Conservation (phyloP, 164 flowering plant species). For the Annona cherimola region DNA sequence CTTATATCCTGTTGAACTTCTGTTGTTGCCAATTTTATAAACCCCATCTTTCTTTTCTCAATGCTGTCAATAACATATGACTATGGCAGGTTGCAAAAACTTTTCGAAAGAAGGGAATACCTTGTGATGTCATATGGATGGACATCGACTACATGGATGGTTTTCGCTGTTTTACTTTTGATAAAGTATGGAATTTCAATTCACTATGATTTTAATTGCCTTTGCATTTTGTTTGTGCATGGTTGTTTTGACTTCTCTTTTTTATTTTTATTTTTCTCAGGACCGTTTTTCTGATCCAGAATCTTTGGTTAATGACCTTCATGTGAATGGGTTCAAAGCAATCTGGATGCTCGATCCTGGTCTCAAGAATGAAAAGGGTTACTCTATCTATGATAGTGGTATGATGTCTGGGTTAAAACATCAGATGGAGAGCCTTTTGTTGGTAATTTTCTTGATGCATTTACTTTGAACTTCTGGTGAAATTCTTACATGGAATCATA, state of each 20-base stretch:
- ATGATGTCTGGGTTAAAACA: conserved; percentile 65
- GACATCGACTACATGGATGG: conserved; percentile 99
- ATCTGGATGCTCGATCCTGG: conserved; percentile 99
- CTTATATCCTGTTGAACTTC: background rate
- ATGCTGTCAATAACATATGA: background rate
- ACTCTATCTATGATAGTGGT: conserved; percentile 85
- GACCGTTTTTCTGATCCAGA: conserved; percentile 72
- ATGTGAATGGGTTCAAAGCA: conserved; percentile 75
- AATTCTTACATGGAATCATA: background rate
- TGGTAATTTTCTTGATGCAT: conserved; percentile 37
- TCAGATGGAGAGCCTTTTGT: conserved; percentile 72
- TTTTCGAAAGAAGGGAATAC: conserved; percentile 81
- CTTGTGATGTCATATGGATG: conserved; percentile 98
- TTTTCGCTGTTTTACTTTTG: conserved; percentile 91
- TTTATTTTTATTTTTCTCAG: conserved; percentile 25
- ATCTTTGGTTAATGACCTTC: conserved; percentile 62
- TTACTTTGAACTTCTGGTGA: conserved; percentile 1
- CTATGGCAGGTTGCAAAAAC: conserved; percentile 59
- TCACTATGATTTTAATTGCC: background rate
- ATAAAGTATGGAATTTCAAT: conserved; percentile 40
- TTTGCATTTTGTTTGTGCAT: background rate
- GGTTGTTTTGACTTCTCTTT: background rate
- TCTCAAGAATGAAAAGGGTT: conserved; percentile 73
- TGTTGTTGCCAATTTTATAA: background rate
- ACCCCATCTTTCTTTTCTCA: background rate